Conservation (phyloP, 805 yeast species). For the Spathaspora gorwiae region DNA sequence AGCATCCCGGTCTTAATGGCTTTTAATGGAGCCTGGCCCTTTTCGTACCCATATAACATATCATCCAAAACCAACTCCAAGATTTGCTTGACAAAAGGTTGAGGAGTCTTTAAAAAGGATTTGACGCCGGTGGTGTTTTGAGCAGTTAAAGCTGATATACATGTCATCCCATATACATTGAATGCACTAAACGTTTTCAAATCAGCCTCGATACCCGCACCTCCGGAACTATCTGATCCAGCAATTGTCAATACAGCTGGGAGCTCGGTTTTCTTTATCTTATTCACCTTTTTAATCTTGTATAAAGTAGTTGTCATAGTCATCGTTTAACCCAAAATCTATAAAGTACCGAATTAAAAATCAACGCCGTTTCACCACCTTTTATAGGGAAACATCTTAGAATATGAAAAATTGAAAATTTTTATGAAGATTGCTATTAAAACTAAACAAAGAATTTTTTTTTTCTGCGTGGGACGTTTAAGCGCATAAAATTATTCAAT, state of each 20-base stretch:
- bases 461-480: no score
- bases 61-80: slow-evolving; percentile 57
- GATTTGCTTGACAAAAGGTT: slow-evolving; percentile 41
- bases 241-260: slow-evolving; percentile 41
- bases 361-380: no score
- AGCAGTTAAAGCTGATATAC: slow-evolving; percentile 75
- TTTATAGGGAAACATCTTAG: no score
- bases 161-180: slow-evolving; percentile 70
- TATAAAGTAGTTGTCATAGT: slow-evolving; percentile 2
- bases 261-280: not conserved
- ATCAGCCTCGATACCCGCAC: slow-evolving; percentile 91
- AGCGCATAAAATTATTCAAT: not conserved
- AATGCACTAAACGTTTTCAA: slow-evolving; percentile 73
- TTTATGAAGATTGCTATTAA: no score
- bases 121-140: slow-evolving; percentile 58
- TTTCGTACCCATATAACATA: slow-evolving; percentile 33
- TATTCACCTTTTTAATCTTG: slow-evolving; percentile 1
- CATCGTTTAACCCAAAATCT: slow-evolving; percentile 16
- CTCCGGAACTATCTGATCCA: slow-evolving; percentile 84
- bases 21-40: slow-evolving; percentile 33
- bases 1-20: slow-evolving; percentile 81
- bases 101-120: slow-evolving; percentile 42
- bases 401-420: no score
- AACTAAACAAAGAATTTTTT: no score
- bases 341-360: no score